Percentiles rank a stretch among this genome's conserved stretches.
These are phyloP conservation scores for Sesbania bispinosa DNA, from an alignment of 306 rosid species.

Conservation along the genomic window DNA sequence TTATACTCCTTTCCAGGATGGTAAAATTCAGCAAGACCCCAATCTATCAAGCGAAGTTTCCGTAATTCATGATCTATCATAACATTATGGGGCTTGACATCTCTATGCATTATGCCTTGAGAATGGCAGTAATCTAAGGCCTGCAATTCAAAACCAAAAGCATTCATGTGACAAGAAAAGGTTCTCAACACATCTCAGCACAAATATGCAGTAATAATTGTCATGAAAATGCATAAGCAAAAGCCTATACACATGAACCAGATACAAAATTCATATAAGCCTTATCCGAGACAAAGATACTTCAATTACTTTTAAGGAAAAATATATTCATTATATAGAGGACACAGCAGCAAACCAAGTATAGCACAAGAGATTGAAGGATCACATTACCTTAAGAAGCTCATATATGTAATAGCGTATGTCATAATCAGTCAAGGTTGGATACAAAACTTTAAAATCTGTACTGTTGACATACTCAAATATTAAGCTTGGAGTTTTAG, in stretches of 20 bases:
- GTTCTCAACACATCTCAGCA: neutral
- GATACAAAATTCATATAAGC: constrained; percentile 1
- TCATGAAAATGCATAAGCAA: constrained; percentile 13
- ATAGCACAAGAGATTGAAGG: constrained; percentile 15
- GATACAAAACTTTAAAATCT: constrained; percentile 86
- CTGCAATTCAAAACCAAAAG: constrained; percentile 39
- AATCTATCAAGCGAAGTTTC: constrained; percentile 87
- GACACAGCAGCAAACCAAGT: constrained; percentile 1
- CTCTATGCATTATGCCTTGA: constrained; percentile 92
- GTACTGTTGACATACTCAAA: constrained; percentile 92
- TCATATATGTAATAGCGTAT: constrained; percentile 90
- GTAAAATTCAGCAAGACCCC: constrained; percentile 94
- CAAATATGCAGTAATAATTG: neutral
- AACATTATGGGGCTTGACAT: constrained; percentile 90
- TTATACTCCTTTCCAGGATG: constrained; percentile 91
- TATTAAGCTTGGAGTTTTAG: constrained; percentile 86
- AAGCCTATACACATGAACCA: neutral
- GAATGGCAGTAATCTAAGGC: constrained; percentile 92
- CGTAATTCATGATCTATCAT: constrained; percentile 91
- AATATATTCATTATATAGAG: neutral
- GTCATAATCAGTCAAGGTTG: constrained; percentile 86
- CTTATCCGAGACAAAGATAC: constrained; percentile 11
- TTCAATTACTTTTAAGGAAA: neutral
- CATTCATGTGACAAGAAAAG: constrained; percentile 19
- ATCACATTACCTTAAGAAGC: constrained; percentile 75